Evolutionary conservation across 257 asterid species (phyloP).

Genomic region (Echites panduratus): DNA sequence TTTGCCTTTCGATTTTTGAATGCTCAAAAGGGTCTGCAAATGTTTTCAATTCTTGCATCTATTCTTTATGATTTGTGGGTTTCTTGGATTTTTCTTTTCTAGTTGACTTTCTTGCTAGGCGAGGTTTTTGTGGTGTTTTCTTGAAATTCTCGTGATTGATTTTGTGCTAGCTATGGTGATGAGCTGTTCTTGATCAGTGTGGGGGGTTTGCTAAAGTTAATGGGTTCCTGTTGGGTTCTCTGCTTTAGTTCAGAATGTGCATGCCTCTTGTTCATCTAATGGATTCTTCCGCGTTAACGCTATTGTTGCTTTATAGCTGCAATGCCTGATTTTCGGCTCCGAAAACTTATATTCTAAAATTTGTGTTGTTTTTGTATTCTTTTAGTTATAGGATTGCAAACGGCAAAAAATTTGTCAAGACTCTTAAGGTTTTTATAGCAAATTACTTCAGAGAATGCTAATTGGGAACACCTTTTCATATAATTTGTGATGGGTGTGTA

Average conservation of each 20-base stretch:
- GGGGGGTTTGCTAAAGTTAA: neutral
- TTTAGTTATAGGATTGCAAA: neutral
- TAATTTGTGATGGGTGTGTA: neutral
- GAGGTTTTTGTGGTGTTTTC: neutral
- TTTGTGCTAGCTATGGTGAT: neutral
- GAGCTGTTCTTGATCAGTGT: neutral
- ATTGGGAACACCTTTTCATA: neutral
- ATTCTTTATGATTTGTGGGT: conserved; percentile 6
- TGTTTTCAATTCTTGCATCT: neutral
- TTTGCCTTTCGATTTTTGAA: neutral
- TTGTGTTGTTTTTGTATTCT: neutral
- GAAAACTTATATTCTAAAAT: neutral
- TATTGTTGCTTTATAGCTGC: neutral
- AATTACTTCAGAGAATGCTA: neutral
- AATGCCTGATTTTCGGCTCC: neutral
- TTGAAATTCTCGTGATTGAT: conserved; percentile 2
- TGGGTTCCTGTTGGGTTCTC: neutral
- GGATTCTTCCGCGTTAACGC: neutral
- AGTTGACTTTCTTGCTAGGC: neutral
- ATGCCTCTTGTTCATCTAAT: neutral
- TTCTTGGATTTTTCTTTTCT: neutral
- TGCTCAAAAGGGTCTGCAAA: neutral
- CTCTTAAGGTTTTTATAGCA: neutral
- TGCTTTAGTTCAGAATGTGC: neutral
- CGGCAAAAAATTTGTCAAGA: neutral